A percentile compares a stretch with the other conserved stretches of the same genome.
Conservation (phyloP, 257 asterid genomes). For the Petunia axillaris region DNA sequence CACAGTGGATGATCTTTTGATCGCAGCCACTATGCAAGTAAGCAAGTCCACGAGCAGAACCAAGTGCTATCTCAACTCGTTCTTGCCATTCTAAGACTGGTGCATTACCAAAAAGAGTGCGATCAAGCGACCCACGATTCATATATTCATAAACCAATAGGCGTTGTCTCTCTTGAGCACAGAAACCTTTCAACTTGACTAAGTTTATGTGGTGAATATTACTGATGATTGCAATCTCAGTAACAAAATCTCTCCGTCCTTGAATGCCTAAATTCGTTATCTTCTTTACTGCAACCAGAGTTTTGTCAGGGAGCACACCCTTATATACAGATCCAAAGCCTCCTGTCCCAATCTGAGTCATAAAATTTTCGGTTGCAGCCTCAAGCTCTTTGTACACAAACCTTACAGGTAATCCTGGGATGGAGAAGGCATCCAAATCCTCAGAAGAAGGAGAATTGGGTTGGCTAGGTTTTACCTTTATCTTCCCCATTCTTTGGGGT, state of each 20-base stretch:
- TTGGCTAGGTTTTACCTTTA: conserved; percentile 10
- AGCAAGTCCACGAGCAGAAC: conserved; percentile 78
- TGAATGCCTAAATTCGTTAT: conserved; percentile 50
- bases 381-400: conserved; percentile 57
- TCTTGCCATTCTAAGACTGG: conserved; percentile 76
- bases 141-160: conserved; percentile 76
- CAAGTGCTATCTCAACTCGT: conserved; percentile 65
- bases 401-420: conserved; percentile 69
- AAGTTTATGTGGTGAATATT: conserved; percentile 74
- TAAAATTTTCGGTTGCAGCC: conserved; percentile 63
- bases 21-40: conserved; percentile 74
- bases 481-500: conserved; percentile 31
- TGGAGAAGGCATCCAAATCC: conserved; percentile 42
- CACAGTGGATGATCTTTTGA: conserved; percentile 75
- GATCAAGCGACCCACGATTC: conserved; percentile 77
- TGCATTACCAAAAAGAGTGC: conserved; percentile 58
- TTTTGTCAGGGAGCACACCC: conserved; percentile 61
- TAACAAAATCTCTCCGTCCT: conserved; percentile 69
- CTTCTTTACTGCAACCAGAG: conserved; percentile 71
- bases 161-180: conserved; percentile 60
- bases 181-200: conserved; percentile 70
- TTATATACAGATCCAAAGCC: conserved; percentile 76
- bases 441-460: conserved; percentile 40
- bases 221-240: conserved; percentile 72
- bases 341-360: conserved; percentile 67